Evolutionary conservation across 345 rosid species (phyloP), one percentile per base, ranked within the genome.

Genomic region (Acer yangbiense): DNA sequence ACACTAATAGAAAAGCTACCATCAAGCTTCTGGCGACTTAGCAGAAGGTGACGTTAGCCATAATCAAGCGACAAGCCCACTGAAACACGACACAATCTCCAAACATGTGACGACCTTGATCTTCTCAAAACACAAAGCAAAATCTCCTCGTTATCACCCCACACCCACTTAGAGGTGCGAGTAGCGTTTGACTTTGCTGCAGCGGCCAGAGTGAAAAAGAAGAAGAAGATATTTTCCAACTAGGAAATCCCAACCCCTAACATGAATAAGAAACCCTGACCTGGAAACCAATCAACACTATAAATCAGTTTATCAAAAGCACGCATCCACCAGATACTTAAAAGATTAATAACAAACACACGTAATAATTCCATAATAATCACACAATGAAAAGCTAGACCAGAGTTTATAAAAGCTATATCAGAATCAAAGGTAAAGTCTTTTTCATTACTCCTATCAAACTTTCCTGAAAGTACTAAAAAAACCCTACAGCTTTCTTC

Each of bases 131-230:
- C 86, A 79, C 77, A 90, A 54, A 89, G 85, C 83, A 89, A 75
- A 80, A 83, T 68, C 73, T 78, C 84, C 81, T 88, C 76, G 57
- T 77, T 76, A 87, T 89, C 92, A 88, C 89, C 94, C 96, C 93
- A 90, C 98, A 93, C 96, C 94, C 90, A 78, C 90, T 79, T 85
- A 52, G 87, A 94, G 99, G 98, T 93, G 99, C 90, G 94, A 97
- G 97, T 89, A 88, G 81, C 80, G 81, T 86, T 82, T 60, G 81
- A 68, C 77, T 86, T 85, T 81, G 88, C 82, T 83, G 92, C 80
- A 87, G 98, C 93, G 90, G 99, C 99, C 98, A 97, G 99, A 93
- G 92, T 97, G 95, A 89, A 94, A 84, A 81, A 75, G 78, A 83
- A 81, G 35, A 35, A 35, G 39, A 76, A 71, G 80, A 86, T 79